Conservation (phyloP, 805 yeast species). For the Nakazawaea ambrosiae region DNA sequence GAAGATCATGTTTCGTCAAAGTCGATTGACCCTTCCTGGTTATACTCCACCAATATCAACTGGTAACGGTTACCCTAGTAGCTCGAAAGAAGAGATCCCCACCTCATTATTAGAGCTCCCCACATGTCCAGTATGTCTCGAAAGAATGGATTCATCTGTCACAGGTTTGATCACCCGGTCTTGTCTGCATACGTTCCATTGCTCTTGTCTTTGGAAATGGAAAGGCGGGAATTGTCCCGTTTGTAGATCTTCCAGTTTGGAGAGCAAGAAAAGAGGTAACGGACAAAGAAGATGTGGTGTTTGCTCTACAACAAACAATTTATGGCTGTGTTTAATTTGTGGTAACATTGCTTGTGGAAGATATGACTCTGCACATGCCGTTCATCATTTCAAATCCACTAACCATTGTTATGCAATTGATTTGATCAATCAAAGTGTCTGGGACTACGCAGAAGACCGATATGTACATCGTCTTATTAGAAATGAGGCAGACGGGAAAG, state of each 20-base stretch:
- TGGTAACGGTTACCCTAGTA: not conserved
- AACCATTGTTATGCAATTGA: conserved; percentile 93
- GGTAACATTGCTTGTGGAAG: conserved; percentile 92
- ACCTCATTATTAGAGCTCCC: conserved; percentile 59
- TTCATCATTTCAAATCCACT: conserved; percentile 68
- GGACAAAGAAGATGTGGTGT: conserved; percentile 32
- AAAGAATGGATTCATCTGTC: conserved; percentile 72
- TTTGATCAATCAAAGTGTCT: conserved; percentile 71
- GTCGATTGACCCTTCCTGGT: not conserved
- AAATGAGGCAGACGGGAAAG: conserved; percentile 82
- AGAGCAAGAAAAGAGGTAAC: not conserved
- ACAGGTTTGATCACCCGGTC: conserved; percentile 84
- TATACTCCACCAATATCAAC: not conserved
- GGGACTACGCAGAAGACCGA: conserved; percentile 92
- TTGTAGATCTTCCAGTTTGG: conserved; percentile 63
- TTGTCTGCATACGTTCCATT: conserved; percentile 91
- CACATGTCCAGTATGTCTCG: conserved; percentile 89
- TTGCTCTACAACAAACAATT: conserved; percentile 53
- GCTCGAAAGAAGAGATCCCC: conserved; percentile 40
- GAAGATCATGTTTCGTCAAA: conserved; percentile 38
- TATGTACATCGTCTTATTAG: conserved; percentile 84
- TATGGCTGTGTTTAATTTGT: conserved; percentile 88
- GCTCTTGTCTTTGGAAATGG: conserved; percentile 85
- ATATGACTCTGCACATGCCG: conserved; percentile 79
- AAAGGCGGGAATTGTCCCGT: conserved; percentile 87